Evolutionary conservation across 2,329 filamentous ascomycete genomes (phyloP), one percentile per base, ranked within the genome.

Genomic region (Leptographium radiaticola): DNA sequence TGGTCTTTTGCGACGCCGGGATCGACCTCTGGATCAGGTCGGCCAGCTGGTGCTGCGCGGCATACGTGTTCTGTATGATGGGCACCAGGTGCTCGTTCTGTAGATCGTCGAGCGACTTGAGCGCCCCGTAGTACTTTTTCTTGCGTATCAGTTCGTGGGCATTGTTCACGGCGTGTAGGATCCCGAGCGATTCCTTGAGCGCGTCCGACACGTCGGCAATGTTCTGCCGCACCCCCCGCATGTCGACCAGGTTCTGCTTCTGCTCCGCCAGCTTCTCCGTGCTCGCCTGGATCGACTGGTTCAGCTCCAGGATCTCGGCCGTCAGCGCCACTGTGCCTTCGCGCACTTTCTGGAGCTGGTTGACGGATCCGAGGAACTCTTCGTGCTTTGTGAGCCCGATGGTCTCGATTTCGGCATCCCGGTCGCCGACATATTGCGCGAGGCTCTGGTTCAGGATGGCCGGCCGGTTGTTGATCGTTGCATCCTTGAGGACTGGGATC

Each of bases 321-420:
- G 91, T 97, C 63, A 98, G 73, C 47, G 80, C 77, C 43, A 95
- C 89, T 0, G 91, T 97, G 43, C 89, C 89, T 67, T 96, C 88
- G 53, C 91, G 85, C 51, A 97, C 89, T 56, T 82, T 80, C 61
- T 97, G 86, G n/a, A 98, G 79, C 65, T 94, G 89, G 63, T 93
- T 94, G 60, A 98, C 89, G 0, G 91, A 96, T 59, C 81, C 82
- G 38, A 97, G 84, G 64, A 98, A 98, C 64, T 96, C 93, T 65
- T 97, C 91, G 64, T 98, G 93, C 63, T 96, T 95, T 12, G 87
- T 91, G 63, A 95, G 83, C 62, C 93, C 95, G 62, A 97, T 94
- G 25, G 81, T 81, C 70, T 98, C 93, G 59, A 98, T 97, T 62
- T 97, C 90, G 15, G 80, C 71, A 67, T 98, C 93, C 57, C 90